Evolutionary conservation across 2,329 filamentous ascomycete genomes (phyloP), one percentile per base, ranked within the genome.

Genomic region (Sporothrix euskadiensis): DNA sequence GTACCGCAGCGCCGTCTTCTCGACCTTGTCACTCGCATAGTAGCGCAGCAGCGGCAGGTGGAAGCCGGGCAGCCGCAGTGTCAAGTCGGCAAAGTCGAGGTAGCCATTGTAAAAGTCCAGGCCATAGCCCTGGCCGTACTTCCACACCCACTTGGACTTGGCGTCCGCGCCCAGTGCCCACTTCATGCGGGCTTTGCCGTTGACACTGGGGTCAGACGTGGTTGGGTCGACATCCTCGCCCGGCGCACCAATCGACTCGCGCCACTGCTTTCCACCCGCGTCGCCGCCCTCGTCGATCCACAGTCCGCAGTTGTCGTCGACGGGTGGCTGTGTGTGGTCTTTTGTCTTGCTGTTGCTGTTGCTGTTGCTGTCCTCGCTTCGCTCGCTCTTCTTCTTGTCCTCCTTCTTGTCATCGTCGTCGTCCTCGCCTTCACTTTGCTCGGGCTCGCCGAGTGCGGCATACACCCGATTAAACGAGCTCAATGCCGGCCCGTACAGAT

Each of bases 41-140:
- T 93, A 94, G 78, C 87, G 89, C 80, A 94, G 89, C 71, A 95
- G 90, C 0, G 89, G 89, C 26, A 94, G 82, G 12, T 88, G 88
- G 77, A 94, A 93, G 0, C 92, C 91, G 0, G 93, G 93, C 41
- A 96, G 79, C 70, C 88, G 86, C 30, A 96, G 82, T 39, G 91
- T 86, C 78, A 95, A 90, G 77, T 91, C 90, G 81, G 81, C 80
- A 80, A 98, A 98, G 81, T 97, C 94, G 63, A 99, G 82, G 82
- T 97, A 98, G 1, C 92, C 92, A 80, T 98, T 98, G 82, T 91
- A 97, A 81, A 99, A 98, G 78, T 89, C 88, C 30, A 88, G 79
- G 0, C 83, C 85, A 74, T 89, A 88, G 35, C 84, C 84, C 76
- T 81, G 79, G 10, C 81, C 87, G 75, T 86, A 87, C 78, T 85